Percentiles rank a stretch among this genome's conserved stretches.
phyloP scores from a whole-genome alignment of 2,329 filamentous ascomycete genomes.

The Trichoderma sp. region DNA sequence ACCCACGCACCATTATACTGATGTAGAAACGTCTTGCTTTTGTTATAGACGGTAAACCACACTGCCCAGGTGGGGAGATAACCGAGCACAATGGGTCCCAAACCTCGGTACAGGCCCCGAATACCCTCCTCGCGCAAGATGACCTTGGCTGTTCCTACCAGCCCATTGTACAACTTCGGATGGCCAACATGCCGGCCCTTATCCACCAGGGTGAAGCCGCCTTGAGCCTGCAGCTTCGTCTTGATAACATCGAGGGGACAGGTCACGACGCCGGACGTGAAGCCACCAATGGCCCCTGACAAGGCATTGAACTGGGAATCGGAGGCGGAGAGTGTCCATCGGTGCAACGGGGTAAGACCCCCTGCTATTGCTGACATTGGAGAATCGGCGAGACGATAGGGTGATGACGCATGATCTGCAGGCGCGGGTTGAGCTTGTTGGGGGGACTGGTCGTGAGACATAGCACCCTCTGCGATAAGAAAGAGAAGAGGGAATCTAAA shows the following conservation, averaged over 20 bases:
- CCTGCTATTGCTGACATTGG: slow-evolving; percentile 32
- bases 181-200: slow-evolving; percentile 49
- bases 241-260: slow-evolving; percentile 99
- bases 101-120: slow-evolving; percentile 84
- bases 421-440: slow-evolving; percentile 32
- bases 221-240: slow-evolving; percentile 94
- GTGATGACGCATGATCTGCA: slow-evolving; percentile 37
- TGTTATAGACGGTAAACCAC: slow-evolving; percentile 95
- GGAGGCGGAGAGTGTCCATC: slow-evolving; percentile 55
- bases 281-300: slow-evolving; percentile 82
- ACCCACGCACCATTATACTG: slow-evolving; percentile 56
- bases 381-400: slow-evolving; percentile 34
- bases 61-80: slow-evolving; percentile 98
- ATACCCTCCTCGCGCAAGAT: slow-evolving; percentile 90
- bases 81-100: slow-evolving; percentile 91
- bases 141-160: slow-evolving; percentile 78
- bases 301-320: slow-evolving; percentile 74
- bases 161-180: slow-evolving; percentile 71
- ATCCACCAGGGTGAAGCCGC: slow-evolving; percentile 64
- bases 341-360: slow-evolving; percentile 47
- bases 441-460: slow-evolving; percentile 51
- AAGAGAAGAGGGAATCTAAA: not conserved
- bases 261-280: slow-evolving; percentile 90
- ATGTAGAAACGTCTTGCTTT: slow-evolving; percentile 71
- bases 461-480: slow-evolving; percentile 25